Evolutionary conservation across 805 yeast genomes (phyloP), one percentile per base, ranked within the genome.

Genomic region (Ogataea wickerhamii): DNA sequence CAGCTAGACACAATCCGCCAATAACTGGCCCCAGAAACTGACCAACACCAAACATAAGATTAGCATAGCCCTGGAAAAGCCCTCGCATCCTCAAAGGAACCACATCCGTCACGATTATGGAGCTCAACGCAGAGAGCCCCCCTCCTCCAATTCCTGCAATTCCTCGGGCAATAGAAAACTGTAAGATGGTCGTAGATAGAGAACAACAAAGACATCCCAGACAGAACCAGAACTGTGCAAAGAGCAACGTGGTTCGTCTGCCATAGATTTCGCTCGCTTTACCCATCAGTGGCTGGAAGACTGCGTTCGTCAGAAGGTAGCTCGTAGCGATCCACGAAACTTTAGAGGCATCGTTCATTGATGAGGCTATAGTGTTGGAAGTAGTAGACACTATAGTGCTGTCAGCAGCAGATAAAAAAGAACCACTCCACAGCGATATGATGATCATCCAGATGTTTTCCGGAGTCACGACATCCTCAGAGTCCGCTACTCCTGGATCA

Each of bases 201-300:
- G 68, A 42, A 55, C 80, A 67, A 45, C 66, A 38, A 22, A 69
- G 44, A 56, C 68, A 66, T 27, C 79, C 76, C 1, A 72, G 22
- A 0, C 66, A 68, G 41, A 76, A 69, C 45, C 74, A 57, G 13
- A 53, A 54, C 31, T 75, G 71, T 1, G 74, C 73, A 28, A 60
- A 44, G 5, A 75, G 41, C 7, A 76, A 53, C 6, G 73, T 65
- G 8, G 61, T 57, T 38, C 70, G 69, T 34, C 84, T 60, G 5
- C 84, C 83, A 44, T 72, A 64, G 17, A 84, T 73, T 47, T 85
- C 91, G 29, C 83, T 73, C 22, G 82, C 63, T 41, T 81, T 74
- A 4, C 91, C 93, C 39, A 78, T 80, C 18, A 84, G 55, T 0
- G 87, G 89, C 59, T 82, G 89, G 56, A 82, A 80, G 1, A 85